phyloP scores from a whole-genome alignment of 1,139 yeast species.

The Kodamaea sp. region DNA sequence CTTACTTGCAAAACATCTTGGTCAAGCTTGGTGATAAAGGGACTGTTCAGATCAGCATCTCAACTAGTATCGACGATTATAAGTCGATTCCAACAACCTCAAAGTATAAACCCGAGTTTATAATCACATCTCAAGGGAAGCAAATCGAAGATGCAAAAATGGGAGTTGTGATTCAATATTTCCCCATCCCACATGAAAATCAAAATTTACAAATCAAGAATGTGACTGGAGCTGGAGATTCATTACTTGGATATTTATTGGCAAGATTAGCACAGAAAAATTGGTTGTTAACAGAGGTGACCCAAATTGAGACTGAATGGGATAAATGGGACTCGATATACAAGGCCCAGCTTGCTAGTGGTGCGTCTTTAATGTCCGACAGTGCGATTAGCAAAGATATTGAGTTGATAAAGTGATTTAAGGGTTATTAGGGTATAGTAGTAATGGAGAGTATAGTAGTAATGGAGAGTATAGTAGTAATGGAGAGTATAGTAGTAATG shows the following conservation, averaged over 20 bases:
- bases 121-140: constrained; percentile 15
- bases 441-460: no score
- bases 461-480: no score
- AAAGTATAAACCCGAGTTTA: constrained; percentile 23
- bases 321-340: constrained; percentile 33
- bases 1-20: constrained; percentile 64
- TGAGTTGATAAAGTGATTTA: neutral
- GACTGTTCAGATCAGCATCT: constrained; percentile 43
- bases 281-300: constrained; percentile 25
- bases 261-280: constrained; percentile 21
- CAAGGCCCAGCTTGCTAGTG: constrained; percentile 55
- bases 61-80: constrained; percentile 27
- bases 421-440: no score
- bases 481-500: no score
- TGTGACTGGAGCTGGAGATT: constrained; percentile 76
- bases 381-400: constrained; percentile 24
- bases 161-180: constrained; percentile 65
- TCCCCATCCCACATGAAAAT: constrained; percentile 44
- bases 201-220: constrained; percentile 33
- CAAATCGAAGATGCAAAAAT: constrained; percentile 16
- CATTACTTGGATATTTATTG: constrained; percentile 53
- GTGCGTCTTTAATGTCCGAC: constrained; percentile 37
- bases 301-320: constrained; percentile 30
- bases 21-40: constrained; percentile 72
- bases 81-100: constrained; percentile 38